phyloP scores from a whole-genome alignment of 23 red algal genomes.

The Gracilaria vermiculophylla region DNA sequence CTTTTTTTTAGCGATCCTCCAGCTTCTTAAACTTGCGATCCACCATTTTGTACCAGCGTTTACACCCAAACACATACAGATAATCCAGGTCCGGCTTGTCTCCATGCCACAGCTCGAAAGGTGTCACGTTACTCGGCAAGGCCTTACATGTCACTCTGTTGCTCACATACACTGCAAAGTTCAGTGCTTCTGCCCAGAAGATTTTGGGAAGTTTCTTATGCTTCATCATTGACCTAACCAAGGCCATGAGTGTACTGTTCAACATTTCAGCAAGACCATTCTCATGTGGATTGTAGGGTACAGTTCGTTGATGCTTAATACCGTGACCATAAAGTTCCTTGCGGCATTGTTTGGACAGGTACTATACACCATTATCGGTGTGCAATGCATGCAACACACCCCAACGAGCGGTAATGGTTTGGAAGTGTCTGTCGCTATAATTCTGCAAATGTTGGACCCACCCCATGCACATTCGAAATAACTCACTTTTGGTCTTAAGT shows the following conservation, averaged over 20 bases:
- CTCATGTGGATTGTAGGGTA: constrained; percentile 11
- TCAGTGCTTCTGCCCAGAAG: constrained; percentile 18
- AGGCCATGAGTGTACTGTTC: constrained; percentile 3
- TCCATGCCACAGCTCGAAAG: not conserved
- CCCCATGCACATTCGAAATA: constrained; percentile 13
- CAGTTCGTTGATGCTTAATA: not conserved
- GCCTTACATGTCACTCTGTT: constrained; percentile 3
- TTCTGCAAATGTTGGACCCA: constrained; percentile 10
- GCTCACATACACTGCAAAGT: not conserved
- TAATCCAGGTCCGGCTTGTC: not conserved
- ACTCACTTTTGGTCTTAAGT: constrained; percentile 25
- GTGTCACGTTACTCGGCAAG: not conserved
- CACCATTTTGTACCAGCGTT: not conserved
- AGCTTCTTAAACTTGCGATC: not conserved
- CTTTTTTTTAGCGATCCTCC: not conserved
- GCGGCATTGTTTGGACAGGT: too few species aligned
- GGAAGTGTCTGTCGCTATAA: not conserved
- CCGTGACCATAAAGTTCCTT: not conserved
- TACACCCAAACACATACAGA: constrained; percentile 4
- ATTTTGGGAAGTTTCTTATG: not conserved
- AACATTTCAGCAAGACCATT: constrained; percentile 27
- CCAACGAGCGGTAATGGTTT: not conserved
- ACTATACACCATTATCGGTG: not conserved
- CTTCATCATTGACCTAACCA: constrained; percentile 1
- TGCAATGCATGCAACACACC: not conserved